Conservation (phyloP, 2,329 filamentous ascomycete genomes). For the Fusarium dimerum region DNA sequence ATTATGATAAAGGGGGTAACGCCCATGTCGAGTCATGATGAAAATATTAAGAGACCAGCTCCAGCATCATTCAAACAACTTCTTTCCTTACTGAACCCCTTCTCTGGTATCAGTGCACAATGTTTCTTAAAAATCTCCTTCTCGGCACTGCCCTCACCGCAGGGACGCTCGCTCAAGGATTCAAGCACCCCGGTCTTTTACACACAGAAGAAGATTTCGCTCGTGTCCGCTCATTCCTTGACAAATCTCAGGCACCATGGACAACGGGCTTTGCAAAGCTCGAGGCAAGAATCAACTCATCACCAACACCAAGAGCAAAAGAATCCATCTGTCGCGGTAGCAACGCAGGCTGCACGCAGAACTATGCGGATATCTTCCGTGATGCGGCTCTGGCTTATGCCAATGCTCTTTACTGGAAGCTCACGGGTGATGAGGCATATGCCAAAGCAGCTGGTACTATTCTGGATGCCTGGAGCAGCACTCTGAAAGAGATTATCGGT, state of each 20-base stretch:
- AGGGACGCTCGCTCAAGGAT: neutral
- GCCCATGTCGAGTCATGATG: too few relatives aligned
- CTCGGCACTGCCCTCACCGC: too few relatives aligned
- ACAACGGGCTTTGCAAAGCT: neutral
- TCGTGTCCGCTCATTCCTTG: neutral
- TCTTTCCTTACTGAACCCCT: too few relatives aligned
- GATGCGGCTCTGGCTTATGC: neutral
- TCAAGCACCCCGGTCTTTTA: neutral
- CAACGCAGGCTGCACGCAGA: neutral
- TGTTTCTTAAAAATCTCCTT: too few relatives aligned
- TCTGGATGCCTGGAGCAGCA: conserved; percentile 37
- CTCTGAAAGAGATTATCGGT: conserved; percentile 35
- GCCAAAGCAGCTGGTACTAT: conserved; percentile 39
- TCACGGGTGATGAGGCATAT: conserved; percentile 37
- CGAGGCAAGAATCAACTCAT: neutral
- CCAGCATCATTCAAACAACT: too few relatives aligned
- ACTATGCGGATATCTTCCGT: neutral
- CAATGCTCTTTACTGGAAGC: conserved; percentile 40
- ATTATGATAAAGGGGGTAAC: too few relatives aligned
- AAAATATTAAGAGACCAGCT: too few relatives aligned
- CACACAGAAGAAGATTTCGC: conserved; percentile 1
- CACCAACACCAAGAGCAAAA: neutral
- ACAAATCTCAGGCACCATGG: neutral
- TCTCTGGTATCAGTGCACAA: too few relatives aligned
- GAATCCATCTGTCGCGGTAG: neutral